Evolutionary conservation across 1,139 yeast genomes (phyloP), one percentile per base, ranked within the genome.

Genomic region (Candida gigantensis): DNA sequence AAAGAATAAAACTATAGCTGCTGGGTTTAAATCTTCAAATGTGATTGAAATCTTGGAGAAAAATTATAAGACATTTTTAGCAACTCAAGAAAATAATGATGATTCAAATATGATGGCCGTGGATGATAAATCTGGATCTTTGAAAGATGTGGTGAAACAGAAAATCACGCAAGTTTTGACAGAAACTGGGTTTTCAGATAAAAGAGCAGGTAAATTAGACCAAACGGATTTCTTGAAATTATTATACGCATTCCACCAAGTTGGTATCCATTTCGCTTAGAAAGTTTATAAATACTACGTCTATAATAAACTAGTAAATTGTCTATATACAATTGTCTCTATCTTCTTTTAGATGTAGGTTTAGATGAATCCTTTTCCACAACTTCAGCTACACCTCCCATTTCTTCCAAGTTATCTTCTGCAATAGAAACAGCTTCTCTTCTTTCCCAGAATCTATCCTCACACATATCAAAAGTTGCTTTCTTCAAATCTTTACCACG

Each of bases 391-490:
- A 89, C 92, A 40, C 96, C 97, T 36, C 96, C 95, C 59, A 85
- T 56, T 49, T 88, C 96, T 61, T 90, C 97, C 55, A 87, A 65
- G 53, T 79, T 79, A 51, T 90, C 97, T 62, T 92, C 98, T 32
- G 88, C 86, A 27, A 80, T 74, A 54, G 95, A 81, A 16, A 90
- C 82, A 51, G 84, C 94, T 55, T 92, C 97, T 65, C 97, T 81
- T 67, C 97, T 84, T 58, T 92, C 97, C 97, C 97, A 92, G 94
- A 96, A 92, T 65, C 97, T 78, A 46, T 84, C 94, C 62, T 90
- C 96, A 58, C 95, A 84, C 43, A 90, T 64, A 49, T 89, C 97
- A 57, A 92, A 92, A 0, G 97, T 85, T 28, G 86, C 84, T 42
- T 85, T 83, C 65, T 90, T 89, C 59, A 92, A 74, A 52, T 87